Evolutionary conservation across 495 filamentous ascomycete species (phyloP).

Genomic region (Lophiostoma macrostomum): DNA sequence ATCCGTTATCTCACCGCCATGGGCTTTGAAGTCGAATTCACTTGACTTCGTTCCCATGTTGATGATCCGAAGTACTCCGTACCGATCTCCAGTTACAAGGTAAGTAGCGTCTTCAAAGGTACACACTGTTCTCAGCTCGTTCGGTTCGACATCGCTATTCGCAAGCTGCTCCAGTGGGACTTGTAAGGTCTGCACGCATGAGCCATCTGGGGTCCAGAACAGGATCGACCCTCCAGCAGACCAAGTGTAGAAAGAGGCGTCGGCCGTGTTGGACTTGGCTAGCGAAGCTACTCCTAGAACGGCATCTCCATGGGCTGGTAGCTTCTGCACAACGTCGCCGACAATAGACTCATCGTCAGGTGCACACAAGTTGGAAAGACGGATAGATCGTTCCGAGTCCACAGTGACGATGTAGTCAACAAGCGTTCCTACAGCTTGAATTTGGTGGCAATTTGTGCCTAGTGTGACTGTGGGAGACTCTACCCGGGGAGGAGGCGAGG

Average conservation of each 20-base stretch:
- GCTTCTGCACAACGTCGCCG: slow-evolving; percentile 42
- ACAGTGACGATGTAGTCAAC: slow-evolving; percentile 64
- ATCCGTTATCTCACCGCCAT: slow-evolving; percentile 80
- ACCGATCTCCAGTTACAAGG: slow-evolving; percentile 79
- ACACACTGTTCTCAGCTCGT: slow-evolving; percentile 72
- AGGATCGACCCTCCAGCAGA: slow-evolving; percentile 71
- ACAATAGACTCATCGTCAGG: slow-evolving; percentile 22
- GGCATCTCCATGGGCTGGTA: slow-evolving; percentile 72
- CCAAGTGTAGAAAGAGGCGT: slow-evolving; percentile 83
- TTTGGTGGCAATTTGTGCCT: slow-evolving; percentile 11
- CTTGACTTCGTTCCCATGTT: slow-evolving; percentile 47
- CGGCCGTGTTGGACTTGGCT: slow-evolving; percentile 50
- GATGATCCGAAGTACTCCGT: slow-evolving; percentile 68
- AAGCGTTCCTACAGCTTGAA: slow-evolving; percentile 63
- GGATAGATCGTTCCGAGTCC: slow-evolving; percentile 68
- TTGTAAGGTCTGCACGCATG: slow-evolving; percentile 58
- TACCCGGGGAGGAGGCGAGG: slow-evolving; percentile 29
- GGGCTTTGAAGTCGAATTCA: slow-evolving; percentile 70
- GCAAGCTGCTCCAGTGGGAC: slow-evolving; percentile 66
- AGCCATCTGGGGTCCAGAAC: slow-evolving; percentile 76
- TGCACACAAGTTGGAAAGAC: slow-evolving; percentile 37
- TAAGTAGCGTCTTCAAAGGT: slow-evolving; percentile 57
- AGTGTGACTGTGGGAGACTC: slow-evolving; percentile 21
- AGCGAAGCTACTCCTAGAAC: slow-evolving; percentile 72
- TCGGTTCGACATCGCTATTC: slow-evolving; percentile 53